Conservation (phyloP, 78 protist species). For the Dictyostelium citrinum region DNA sequence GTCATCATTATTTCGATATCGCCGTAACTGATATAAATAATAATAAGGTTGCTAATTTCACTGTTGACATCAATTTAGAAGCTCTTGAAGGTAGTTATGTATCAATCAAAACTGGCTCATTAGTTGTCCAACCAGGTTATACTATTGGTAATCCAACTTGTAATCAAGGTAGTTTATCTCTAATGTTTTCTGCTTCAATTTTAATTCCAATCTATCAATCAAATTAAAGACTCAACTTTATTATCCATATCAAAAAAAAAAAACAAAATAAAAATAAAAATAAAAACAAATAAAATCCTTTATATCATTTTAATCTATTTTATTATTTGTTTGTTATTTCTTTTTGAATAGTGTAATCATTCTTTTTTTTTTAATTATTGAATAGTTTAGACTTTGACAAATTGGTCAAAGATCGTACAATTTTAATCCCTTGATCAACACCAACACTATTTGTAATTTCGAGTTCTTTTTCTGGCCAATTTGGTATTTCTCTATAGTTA, state of each 20-base stretch:
- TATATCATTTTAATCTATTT: too few relatives aligned
- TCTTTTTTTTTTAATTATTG: too few relatives aligned
- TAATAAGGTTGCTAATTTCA: background rate
- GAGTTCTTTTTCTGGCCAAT: background rate
- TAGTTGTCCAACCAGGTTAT: background rate
- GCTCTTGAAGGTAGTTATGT: background rate
- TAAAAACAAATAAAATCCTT: too few relatives aligned
- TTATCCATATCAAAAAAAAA: too few relatives aligned
- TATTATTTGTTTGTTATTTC: too few relatives aligned
- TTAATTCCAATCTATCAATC: background rate
- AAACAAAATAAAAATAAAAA: too few relatives aligned
- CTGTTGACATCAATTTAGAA: background rate
- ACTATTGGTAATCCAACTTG: background rate
- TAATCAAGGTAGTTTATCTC: conserved; percentile 7
- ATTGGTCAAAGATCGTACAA: too few relatives aligned
- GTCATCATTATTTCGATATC: background rate
- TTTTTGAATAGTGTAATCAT: too few relatives aligned
- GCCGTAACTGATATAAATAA: background rate
- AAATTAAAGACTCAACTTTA: background rate
- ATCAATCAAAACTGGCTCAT: background rate
- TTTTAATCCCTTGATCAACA: background rate
- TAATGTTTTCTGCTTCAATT: background rate
- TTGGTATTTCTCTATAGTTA: background rate
- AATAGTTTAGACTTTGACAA: too few relatives aligned
- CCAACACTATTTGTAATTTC: conserved; percentile 10